phyloP scores from a whole-genome alignment of 306 rosid species.

The Boehmeria nivea region DNA sequence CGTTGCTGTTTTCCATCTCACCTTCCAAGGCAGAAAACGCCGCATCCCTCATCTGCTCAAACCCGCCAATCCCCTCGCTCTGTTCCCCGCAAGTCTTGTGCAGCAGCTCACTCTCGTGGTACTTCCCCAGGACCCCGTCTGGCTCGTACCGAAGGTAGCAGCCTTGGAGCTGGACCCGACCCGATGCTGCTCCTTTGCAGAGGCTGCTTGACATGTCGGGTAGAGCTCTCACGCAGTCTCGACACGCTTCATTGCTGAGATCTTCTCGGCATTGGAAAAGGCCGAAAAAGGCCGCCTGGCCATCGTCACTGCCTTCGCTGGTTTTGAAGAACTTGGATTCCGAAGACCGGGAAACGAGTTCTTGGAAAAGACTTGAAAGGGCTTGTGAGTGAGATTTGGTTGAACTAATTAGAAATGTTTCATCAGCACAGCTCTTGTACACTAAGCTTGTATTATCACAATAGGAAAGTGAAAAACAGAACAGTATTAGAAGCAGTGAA shows the following conservation, averaged over 20 bases:
- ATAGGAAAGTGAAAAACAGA: constrained; percentile 18
- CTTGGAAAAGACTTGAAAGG: constrained; percentile 48
- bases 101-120: constrained; percentile 3
- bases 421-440: constrained; percentile 47
- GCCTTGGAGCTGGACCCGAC: constrained; percentile 56
- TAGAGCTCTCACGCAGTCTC: constrained; percentile 41
- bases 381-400: constrained; percentile 29
- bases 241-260: constrained; percentile 39
- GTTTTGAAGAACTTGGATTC: constrained; percentile 50
- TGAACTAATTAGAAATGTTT: constrained; percentile 9
- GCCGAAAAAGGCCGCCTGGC: constrained; percentile 29
- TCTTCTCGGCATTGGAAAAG: constrained; percentile 66
- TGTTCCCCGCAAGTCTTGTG: constrained; percentile 46
- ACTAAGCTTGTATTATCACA: constrained; percentile 30
- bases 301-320: constrained; percentile 9
- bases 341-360: constrained; percentile 44
- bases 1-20: constrained; percentile 30
- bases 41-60: constrained; percentile 30
- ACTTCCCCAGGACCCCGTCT: constrained; percentile 5
- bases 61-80: not conserved
- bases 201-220: constrained; percentile 32
- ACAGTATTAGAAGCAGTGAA: constrained; percentile 1
- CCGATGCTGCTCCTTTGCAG: constrained; percentile 38
- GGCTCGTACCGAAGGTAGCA: constrained; percentile 53
- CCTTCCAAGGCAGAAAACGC: constrained; percentile 42